phyloP scores from a whole-genome alignment of 2,329 filamentous ascomycete species.

The Mycosphaerella sp. region DNA sequence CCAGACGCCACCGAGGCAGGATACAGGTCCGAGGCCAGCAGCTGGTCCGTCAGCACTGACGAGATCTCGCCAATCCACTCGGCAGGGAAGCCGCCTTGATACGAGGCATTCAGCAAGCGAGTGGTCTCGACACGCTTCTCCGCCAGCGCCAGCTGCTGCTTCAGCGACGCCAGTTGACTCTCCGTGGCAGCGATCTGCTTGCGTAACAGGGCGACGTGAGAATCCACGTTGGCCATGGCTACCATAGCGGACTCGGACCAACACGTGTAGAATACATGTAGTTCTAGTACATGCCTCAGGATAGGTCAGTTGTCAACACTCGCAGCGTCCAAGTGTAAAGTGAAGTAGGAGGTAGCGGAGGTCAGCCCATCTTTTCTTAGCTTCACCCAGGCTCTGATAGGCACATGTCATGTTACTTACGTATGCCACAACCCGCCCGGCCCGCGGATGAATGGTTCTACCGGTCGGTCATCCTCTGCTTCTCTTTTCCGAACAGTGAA shows the following conservation, averaged over 20 bases:
- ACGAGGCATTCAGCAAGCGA: slow-evolving; percentile 27
- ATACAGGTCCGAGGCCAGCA: slow-evolving; percentile 12
- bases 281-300: no score
- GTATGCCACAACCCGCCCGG: no score
- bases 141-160: slow-evolving; percentile 39
- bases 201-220: slow-evolving; percentile 35
- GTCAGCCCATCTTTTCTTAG: no score
- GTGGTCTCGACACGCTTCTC: slow-evolving; percentile 31
- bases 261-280: neutral
- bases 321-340: no score
- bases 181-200: slow-evolving; percentile 41
- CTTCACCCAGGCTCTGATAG: no score
- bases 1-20: slow-evolving; percentile 12
- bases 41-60: slow-evolving; percentile 29
- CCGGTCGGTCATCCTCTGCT: no score
- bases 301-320: no score
- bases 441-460: no score
- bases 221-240: slow-evolving; percentile 16
- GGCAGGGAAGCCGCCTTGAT: slow-evolving; percentile 37
- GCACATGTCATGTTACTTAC: no score
- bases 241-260: slow-evolving; percentile 3
- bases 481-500: no score
- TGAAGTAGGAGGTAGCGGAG: no score
- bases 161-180: slow-evolving; percentile 36
- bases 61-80: slow-evolving; percentile 40